These are phyloP conservation scores for Mucor indicus DNA, from an alignment of 371 early-diverging fungal genomes.

Conservation along the genomic window DNA sequence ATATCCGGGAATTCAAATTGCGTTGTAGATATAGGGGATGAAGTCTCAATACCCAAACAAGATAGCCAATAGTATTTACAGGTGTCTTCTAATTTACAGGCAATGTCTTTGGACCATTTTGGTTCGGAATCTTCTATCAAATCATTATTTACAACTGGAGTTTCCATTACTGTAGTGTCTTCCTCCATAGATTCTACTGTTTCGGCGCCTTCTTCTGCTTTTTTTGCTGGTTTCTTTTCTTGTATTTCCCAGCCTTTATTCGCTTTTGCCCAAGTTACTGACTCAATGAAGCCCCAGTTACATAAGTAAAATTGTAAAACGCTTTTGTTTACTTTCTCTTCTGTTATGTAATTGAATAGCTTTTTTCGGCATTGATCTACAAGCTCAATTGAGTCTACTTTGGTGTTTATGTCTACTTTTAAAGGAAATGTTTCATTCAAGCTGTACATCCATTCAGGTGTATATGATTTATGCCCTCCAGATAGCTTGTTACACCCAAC, in stretches of 20 bases:
- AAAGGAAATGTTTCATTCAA: constrained; percentile 25
- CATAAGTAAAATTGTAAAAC: constrained; percentile 25
- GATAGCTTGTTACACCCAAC: constrained; percentile 20
- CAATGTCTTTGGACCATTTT: constrained; percentile 19
- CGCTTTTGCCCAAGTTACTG: constrained; percentile 18
- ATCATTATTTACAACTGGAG: neutral
- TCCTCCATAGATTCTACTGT: neutral
- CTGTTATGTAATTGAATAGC: constrained; percentile 11
- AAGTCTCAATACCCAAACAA: constrained; percentile 3
- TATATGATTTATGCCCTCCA: constrained; percentile 7
- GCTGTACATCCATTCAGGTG: constrained; percentile 37
- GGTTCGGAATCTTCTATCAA: constrained; percentile 4
- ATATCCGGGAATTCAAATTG: constrained; percentile 26
- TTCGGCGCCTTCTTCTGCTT: neutral
- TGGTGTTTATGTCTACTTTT: constrained; percentile 15
- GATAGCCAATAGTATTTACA: constrained; percentile 25
- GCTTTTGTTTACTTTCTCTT: constrained; percentile 2
- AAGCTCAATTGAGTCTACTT: constrained; percentile 9
- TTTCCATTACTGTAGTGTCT: neutral
- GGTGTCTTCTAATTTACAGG: constrained; percentile 4
- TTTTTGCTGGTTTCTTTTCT: neutral
- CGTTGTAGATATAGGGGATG: constrained; percentile 1
- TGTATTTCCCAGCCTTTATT: constrained; percentile 19
- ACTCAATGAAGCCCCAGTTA: constrained; percentile 22
- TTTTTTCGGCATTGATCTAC: constrained; percentile 31